Evolutionary conservation across 169 alveolate genomes (phyloP).

Genomic region (Neospora caninum): DNA sequence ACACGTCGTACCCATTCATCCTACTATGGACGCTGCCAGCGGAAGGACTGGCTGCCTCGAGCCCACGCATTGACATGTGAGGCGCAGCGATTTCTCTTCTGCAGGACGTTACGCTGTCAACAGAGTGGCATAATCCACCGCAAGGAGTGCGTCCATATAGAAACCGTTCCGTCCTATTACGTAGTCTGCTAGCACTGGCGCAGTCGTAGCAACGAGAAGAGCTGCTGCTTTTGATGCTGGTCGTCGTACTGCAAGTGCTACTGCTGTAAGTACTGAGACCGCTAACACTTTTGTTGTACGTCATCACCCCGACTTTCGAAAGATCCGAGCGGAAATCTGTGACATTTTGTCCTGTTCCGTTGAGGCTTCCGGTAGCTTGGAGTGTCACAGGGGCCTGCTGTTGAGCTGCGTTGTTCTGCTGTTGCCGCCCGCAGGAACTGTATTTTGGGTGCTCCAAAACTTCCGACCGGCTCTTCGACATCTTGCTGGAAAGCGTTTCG

Average conservation of each 20-base stretch:
- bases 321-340: not conserved
- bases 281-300: not conserved
- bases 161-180: not conserved
- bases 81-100: not conserved
- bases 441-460: too few relatives aligned
- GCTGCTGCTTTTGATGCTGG: constrained; percentile 19
- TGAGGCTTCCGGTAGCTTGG: not conserved
- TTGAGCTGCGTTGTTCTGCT: not conserved
- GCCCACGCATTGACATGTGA: not conserved
- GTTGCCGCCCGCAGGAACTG: not conserved
- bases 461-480: not conserved
- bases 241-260: constrained; percentile 23
- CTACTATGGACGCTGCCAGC: not conserved
- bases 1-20: not conserved
- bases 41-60: not conserved
- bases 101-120: not conserved
- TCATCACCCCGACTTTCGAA: not conserved
- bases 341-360: not conserved
- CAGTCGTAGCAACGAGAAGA: not conserved
- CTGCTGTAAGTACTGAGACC: not conserved
- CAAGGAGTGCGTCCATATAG: not conserved
- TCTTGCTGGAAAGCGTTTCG: not conserved
- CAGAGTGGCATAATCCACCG: not conserved
- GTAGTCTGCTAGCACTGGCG: not conserved
- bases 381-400: not conserved